These are phyloP conservation scores for Trichoderma atroviride DNA, from an alignment of 2,329 filamentous ascomycete genomes.

Conservation along the genomic window DNA sequence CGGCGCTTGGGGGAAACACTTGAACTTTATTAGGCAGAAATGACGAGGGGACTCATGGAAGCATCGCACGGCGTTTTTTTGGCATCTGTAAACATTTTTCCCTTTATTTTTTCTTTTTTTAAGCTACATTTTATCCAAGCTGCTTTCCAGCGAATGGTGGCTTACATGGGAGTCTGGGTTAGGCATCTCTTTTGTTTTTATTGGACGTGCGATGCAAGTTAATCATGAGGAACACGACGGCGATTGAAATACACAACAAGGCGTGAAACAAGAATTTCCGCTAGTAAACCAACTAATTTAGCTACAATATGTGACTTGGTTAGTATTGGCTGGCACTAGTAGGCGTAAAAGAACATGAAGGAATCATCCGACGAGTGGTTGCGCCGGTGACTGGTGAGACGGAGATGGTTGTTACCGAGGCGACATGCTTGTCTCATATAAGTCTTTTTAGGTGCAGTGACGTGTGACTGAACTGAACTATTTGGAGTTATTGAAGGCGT, in stretches of 20 bases:
- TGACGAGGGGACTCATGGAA: conserved; percentile 3
- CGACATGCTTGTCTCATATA: conserved; percentile 4
- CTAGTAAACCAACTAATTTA: neutral
- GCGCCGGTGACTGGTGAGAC: neutral
- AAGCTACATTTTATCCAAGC: neutral
- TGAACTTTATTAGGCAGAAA: neutral
- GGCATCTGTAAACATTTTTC: neutral
- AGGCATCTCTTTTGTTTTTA: neutral
- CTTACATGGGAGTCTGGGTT: neutral
- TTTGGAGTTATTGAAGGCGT: neutral
- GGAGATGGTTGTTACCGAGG: neutral
- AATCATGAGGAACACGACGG: neutral
- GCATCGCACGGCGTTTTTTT: conserved; percentile 25
- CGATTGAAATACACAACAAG: neutral
- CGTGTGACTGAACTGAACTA: conserved; percentile 12
- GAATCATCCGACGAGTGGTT: neutral
- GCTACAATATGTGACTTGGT: neutral
- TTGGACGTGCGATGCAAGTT: neutral
- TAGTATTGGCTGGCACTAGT: neutral
- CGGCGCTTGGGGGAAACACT: conserved; percentile 2
- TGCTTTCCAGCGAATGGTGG: neutral
- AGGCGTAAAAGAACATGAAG: no score
- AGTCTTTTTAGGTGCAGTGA: neutral
- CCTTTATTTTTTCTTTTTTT: neutral
- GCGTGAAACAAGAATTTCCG: neutral